Percentiles rank a stretch among this genome's conserved stretches.
Evolutionary conservation across 345 rosid genomes (phyloP).

Genomic region (Syzygium jambos): DNA sequence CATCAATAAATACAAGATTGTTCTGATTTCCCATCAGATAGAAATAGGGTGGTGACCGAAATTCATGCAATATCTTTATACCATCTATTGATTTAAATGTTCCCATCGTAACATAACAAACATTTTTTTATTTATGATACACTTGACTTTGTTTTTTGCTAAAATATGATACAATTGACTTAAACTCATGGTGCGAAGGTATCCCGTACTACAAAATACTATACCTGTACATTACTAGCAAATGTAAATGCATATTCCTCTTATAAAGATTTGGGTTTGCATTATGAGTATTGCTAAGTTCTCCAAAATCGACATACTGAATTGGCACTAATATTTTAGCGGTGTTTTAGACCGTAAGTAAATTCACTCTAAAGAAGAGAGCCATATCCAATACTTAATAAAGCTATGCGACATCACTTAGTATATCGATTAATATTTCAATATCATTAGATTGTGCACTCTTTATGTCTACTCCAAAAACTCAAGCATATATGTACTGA

Average conservation of each 20-base stretch:
- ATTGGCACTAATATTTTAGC: not conserved
- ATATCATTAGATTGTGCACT: not conserved
- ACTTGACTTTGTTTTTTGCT: not conserved
- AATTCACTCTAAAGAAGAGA: not conserved
- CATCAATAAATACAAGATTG: not conserved
- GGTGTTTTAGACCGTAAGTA: not conserved
- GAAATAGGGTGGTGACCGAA: not conserved
- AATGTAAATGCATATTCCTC: not conserved
- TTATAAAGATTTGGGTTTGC: not conserved
- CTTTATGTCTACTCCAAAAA: not conserved
- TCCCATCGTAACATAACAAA: fast-evolving
- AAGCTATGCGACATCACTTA: fast-evolving
- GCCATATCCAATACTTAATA: not conserved
- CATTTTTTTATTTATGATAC: not conserved
- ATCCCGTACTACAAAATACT: not conserved
- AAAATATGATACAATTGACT: not conserved
- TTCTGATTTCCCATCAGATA: not conserved
- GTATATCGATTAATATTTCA: not conserved
- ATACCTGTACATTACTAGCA: not conserved
- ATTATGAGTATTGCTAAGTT: not conserved
- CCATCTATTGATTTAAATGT: not conserved
- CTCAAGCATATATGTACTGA: no score
- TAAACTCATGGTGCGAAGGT: not conserved
- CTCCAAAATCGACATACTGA: not conserved
- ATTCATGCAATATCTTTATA: not conserved